A percentile compares a stretch with the other conserved stretches of the same genome.
Conservation (phyloP, 805 yeast genomes). For the Teunomyces lycoperdinae region DNA sequence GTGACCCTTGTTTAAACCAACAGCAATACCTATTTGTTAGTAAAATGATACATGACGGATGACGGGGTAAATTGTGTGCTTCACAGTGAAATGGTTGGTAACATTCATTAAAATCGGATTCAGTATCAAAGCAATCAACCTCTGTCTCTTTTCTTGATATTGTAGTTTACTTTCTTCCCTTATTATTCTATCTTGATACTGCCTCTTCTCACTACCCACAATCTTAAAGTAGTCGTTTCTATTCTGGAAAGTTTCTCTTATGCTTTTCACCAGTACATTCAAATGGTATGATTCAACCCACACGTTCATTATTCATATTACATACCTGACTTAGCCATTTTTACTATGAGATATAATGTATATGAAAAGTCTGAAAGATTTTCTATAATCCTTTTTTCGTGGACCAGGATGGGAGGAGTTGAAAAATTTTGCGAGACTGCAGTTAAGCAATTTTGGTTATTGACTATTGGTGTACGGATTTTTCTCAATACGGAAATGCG, state of each 20-base stretch:
- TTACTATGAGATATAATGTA: slow-evolving; percentile 10
- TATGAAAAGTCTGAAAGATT: slow-evolving; percentile 7
- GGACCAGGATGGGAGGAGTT: slow-evolving; percentile 3
- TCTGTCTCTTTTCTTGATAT: no score
- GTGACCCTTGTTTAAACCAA: slow-evolving; percentile 99
- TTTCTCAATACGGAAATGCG: background rate
- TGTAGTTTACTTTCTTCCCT: no score
- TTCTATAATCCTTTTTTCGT: slow-evolving; percentile 3
- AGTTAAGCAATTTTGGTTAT: background rate
- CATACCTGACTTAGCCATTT: slow-evolving; percentile 71
- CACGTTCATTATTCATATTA: slow-evolving; percentile 14
- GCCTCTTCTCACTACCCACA: no score
- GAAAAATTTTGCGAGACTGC: slow-evolving; percentile 9
- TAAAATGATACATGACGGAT: background rate
- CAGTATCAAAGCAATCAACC: no score
- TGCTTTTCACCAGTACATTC: background rate
- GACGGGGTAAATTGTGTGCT: no score
- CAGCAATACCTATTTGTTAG: slow-evolving; percentile 71
- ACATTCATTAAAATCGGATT: no score
- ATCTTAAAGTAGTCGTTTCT: background rate
- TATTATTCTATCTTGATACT: no score
- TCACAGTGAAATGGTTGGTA: no score
- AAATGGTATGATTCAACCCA: background rate
- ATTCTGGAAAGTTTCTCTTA: background rate
- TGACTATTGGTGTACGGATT: slow-evolving; percentile 1